Percentiles rank a stretch among this genome's conserved stretches.
Conservation (phyloP, 2,329 filamentous ascomycete genomes). For the Metarhizium robertsii region DNA sequence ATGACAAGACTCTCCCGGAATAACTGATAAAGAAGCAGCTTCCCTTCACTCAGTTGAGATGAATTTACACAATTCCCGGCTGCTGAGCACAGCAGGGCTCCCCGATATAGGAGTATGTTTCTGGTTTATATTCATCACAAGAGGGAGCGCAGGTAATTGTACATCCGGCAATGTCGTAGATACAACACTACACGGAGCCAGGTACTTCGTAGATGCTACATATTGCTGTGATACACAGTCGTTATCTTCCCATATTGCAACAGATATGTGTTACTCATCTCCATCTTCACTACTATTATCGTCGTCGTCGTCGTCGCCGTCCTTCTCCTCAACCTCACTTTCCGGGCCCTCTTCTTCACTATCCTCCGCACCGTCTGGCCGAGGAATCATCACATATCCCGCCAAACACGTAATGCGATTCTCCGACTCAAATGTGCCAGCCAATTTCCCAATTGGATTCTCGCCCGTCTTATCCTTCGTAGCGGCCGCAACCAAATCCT, state of each 20-base stretch:
- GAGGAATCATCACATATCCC: slow-evolving; percentile 74
- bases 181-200: no score
- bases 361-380: slow-evolving; percentile 50
- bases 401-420: slow-evolving; percentile 85
- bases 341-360: slow-evolving; percentile 43
- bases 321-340: slow-evolving; percentile 26
- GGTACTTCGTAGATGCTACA: no score
- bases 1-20: no score
- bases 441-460: slow-evolving; percentile 48
- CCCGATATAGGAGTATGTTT: no score
- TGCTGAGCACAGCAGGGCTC: not conserved
- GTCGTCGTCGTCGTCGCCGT: slow-evolving; percentile 14
- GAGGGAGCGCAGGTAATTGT: no score
- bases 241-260: not conserved
- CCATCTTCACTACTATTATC: slow-evolving; percentile 5
- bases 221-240: no score
- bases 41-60: no score
- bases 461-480: slow-evolving; percentile 13
- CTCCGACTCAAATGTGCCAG: slow-evolving; percentile 75
- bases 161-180: no score
- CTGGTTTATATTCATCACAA: not conserved
- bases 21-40: no score
- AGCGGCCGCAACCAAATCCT: slow-evolving; percentile 27
- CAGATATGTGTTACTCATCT: not conserved
- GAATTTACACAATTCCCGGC: no score